Base-by-base conservation (phyloP, 495 filamentous ascomycete species). In the Chaetomium cochliodes region DNA sequence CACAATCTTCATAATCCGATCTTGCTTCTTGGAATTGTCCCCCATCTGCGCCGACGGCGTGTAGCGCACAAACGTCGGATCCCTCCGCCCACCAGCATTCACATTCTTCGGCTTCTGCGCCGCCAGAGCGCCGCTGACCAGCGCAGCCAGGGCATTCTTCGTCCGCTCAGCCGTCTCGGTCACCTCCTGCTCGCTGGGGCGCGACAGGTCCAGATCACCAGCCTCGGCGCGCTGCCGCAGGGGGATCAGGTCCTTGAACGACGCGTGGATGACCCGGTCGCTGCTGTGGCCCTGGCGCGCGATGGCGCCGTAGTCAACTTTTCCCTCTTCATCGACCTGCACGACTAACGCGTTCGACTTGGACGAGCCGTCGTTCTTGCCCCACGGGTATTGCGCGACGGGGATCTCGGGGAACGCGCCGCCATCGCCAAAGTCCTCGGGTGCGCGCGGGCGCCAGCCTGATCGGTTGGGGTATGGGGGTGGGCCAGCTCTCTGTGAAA, bases 41-140 rank as follows among this genome's bases (percentile, higher is more conserved):
- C 94, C 94, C 92, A 99, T 97, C 81, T 99, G 94, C 68, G 93
- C 92, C 6, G 92, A 91, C 1, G 94, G 94, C 28, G 93, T 97
- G 72, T 98, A 99, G 26, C 91, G 86, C 46, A 99, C 96, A 74
- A 91, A 99, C 5, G 94, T 97, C 2, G 94, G 89, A 61, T 96
- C 93, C 41, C 88, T 86, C 67, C 87, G 83, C n/a, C 79, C 79
- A 22, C 86, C 86, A 11, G 89, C 86, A 68, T 91, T 91, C 65
- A 98, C 87, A 69, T 89, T 94, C 81, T 99, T 99, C 4, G 94
- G 94, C 74, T 96, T 96, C 80, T 99, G 94, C 18, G 96, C 87
- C 3, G 90, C 86, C 18, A 96, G 88, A 7, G 93, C 92, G 50
- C 93, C 91, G 62, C 86, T 85, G 12, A 98, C 93, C 64, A 99